phyloP scores from a whole-genome alignment of 148 eudicot species.

The Rhododendron henanense region DNA sequence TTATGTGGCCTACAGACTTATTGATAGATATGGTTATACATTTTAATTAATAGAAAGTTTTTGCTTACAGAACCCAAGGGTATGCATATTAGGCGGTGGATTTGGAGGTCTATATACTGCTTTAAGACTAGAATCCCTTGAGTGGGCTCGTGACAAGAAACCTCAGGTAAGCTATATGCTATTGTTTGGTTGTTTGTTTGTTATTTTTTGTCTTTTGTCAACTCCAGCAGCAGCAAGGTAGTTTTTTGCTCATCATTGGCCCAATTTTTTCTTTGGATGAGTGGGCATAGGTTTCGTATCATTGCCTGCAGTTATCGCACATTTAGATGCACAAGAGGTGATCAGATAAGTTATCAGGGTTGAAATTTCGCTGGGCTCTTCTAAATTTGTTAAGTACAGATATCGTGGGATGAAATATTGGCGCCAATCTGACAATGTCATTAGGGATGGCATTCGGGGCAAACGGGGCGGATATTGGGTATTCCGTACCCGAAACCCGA shows the following conservation, averaged over 20 bases:
- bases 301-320: background rate
- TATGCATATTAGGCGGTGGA: constrained; percentile 98
- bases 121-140: constrained; percentile 86
- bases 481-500: too few species aligned
- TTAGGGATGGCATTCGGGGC: too few species aligned
- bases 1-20: background rate
- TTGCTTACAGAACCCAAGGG: constrained; percentile 71
- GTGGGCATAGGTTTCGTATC: background rate
- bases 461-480: too few species aligned
- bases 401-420: background rate
- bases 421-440: background rate
- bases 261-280: background rate
- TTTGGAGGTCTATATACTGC: constrained; percentile 98
- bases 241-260: background rate
- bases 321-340: background rate
- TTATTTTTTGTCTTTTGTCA: background rate
- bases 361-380: background rate
- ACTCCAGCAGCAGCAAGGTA: background rate
- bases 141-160: constrained; percentile 89
- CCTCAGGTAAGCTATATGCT: constrained; percentile 65
- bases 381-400: background rate
- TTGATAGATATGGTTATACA: background rate
- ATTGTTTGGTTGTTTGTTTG: background rate
- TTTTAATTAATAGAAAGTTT: background rate
- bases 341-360: background rate